Conservation (phyloP, 495 filamentous ascomycete species). For the Xylaria scruposa region DNA sequence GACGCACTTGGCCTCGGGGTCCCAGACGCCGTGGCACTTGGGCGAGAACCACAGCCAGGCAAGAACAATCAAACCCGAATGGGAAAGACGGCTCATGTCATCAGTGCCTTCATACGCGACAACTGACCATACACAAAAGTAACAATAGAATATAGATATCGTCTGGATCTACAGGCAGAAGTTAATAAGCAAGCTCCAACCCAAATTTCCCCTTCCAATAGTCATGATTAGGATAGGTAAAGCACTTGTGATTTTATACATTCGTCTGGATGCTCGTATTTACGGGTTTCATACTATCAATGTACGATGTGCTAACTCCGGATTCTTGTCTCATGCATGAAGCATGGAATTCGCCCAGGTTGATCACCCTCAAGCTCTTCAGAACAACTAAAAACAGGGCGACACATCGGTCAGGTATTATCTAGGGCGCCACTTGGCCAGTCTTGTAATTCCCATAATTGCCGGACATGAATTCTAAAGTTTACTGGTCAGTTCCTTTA, state of each 20-base stretch:
- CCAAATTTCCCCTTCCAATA: background rate
- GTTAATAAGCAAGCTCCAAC: background rate
- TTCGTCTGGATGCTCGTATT: background rate
- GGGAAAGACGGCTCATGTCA: too few species aligned
- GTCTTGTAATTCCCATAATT: constrained; percentile 16
- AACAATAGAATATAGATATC: background rate
- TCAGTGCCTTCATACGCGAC: background rate
- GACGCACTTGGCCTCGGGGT: too few species aligned
- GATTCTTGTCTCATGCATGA: background rate
- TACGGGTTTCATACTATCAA: background rate
- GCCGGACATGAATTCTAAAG: background rate
- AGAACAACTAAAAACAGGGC: background rate
- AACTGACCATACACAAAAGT: background rate
- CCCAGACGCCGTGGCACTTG: too few species aligned
- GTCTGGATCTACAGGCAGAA: background rate
- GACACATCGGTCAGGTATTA: background rate
- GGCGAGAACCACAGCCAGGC: too few species aligned
- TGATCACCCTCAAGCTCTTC: background rate
- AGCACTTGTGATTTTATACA: background rate
- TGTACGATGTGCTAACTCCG: background rate
- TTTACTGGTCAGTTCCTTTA: background rate
- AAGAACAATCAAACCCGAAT: too few species aligned
- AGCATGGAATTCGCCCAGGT: background rate
- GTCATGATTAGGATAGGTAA: background rate
- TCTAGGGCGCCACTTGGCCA: constrained; percentile 6